Conservation (phyloP, 371 early-diverging fungal species). For the Saksenaea oblongispora region DNA sequence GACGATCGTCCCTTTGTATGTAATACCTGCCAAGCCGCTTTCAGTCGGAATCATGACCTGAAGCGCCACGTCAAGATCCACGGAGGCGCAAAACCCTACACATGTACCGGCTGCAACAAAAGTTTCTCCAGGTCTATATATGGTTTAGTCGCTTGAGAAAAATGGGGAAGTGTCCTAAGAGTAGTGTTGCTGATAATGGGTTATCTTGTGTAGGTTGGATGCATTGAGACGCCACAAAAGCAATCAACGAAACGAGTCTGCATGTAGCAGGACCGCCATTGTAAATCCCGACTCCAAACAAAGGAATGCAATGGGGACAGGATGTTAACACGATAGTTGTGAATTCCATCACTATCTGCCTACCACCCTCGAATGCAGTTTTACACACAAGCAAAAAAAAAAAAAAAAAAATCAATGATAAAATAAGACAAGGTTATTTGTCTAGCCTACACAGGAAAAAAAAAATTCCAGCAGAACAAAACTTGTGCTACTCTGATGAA, state of each 20-base stretch:
- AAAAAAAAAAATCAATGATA: not conserved
- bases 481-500: no score
- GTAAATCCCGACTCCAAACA: not conserved
- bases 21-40: conserved; percentile 63
- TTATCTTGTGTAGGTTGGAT: conserved; percentile 21
- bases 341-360: not conserved
- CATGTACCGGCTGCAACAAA: conserved; percentile 76
- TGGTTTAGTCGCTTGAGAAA: not conserved
- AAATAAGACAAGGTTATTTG: no score
- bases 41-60: conserved; percentile 80
- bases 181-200: not conserved
- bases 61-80: conserved; percentile 82
- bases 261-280: not conserved
- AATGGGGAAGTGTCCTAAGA: not conserved
- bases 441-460: no score
- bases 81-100: conserved; percentile 72
- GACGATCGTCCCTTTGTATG: conserved; percentile 77
- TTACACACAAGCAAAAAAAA: not conserved
- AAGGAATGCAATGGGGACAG: not conserved
- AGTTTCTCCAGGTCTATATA: conserved; percentile 45
- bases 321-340: not conserved
- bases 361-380: not conserved
- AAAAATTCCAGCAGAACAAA: no score
- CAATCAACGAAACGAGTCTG: conserved; percentile 19
- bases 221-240: conserved; percentile 30